phyloP scores from a whole-genome alignment of 2,329 filamentous ascomycete species.

The Arthrobotrys sphaeroides region DNA sequence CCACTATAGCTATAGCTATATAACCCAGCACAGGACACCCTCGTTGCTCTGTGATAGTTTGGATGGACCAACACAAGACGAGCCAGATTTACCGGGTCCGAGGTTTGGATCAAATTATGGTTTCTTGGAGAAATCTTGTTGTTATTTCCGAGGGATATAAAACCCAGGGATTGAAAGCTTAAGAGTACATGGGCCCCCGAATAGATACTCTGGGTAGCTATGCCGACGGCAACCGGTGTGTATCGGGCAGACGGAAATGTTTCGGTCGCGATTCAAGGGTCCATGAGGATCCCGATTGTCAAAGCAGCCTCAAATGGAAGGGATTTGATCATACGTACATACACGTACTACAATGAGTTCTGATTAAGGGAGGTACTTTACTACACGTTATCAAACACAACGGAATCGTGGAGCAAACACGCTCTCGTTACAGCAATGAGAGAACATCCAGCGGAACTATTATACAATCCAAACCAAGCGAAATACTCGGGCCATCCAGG shows the following conservation, averaged over 20 bases:
- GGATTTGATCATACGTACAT: too few species aligned
- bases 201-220: not conserved
- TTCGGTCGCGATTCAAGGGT: too few species aligned
- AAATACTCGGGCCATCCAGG: slow-evolving; percentile 12
- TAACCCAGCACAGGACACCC: not conserved
- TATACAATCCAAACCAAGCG: slow-evolving; percentile 5
- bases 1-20: not conserved
- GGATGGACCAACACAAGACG: not conserved
- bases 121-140: slow-evolving; percentile 13
- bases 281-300: too few species aligned
- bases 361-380: too few species aligned
- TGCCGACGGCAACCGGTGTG: not conserved
- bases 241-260: too few species aligned
- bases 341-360: too few species aligned
- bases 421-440: not conserved
- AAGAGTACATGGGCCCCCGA: not conserved
- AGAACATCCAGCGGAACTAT: slow-evolving; percentile 14
- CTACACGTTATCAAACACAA: slow-evolving; percentile 2
- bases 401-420: slow-evolving; percentile 11
- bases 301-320: too few species aligned
- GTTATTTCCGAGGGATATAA: not conserved
- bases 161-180: not conserved
- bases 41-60: not conserved
- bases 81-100: not conserved
- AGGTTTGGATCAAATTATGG: not conserved